Percentiles rank a stretch among this genome's conserved stretches.
phyloP scores from a whole-genome alignment of 169 alveolate species.

The Babesia microti region DNA sequence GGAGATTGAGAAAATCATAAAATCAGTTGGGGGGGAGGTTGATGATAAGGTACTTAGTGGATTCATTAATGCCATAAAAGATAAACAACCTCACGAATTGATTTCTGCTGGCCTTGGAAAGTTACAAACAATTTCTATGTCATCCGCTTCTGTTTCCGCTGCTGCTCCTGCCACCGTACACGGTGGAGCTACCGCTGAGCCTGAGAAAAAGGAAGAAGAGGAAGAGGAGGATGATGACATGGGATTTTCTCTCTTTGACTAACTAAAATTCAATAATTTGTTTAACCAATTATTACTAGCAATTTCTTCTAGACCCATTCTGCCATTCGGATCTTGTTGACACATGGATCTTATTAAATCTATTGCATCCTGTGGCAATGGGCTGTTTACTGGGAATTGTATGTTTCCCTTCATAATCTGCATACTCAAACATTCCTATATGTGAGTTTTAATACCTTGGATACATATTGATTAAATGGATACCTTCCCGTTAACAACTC shows the following conservation, averaged over 20 bases:
- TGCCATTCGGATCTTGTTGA: neutral
- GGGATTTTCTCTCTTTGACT: constrained; percentile 67
- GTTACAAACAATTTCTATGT: constrained; percentile 54
- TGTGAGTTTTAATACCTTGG: too few species aligned
- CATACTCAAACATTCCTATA: too few species aligned
- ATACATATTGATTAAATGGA: too few species aligned
- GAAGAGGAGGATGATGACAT: constrained; percentile 68
- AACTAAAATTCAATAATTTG: constrained; percentile 4
- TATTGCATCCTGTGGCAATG: too few species aligned
- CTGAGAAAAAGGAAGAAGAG: constrained; percentile 54
- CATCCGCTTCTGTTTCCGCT: constrained; percentile 51
- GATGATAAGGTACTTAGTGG: constrained; percentile 53
- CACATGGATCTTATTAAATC: constrained; percentile 7
- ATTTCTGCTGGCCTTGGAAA: constrained; percentile 52
- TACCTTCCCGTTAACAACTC: neutral
- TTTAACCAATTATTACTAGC: neutral
- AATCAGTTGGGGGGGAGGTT: constrained; percentile 58
- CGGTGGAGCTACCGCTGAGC: constrained; percentile 42
- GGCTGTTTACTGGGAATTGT: too few species aligned
- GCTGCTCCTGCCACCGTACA: constrained; percentile 45
- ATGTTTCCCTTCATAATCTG: too few species aligned
- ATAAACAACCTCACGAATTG: constrained; percentile 56
- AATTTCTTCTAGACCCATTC: neutral
- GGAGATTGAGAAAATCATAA: constrained; percentile 53
- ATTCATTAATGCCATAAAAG: constrained; percentile 43